Conservation (phyloP, 2,329 filamentous ascomycete species). For the Clarireedia sp. region DNA sequence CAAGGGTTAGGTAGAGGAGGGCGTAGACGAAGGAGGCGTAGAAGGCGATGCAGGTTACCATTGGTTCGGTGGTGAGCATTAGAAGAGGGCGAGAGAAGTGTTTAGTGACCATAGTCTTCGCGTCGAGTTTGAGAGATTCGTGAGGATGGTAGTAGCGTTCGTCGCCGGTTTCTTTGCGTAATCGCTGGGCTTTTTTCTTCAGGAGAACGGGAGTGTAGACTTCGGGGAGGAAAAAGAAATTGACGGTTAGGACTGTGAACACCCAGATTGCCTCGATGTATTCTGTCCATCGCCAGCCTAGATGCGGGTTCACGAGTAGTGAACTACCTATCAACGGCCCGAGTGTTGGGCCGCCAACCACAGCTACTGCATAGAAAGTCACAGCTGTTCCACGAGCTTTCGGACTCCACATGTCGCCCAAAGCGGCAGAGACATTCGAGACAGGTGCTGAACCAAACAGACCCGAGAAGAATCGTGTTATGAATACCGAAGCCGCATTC, state of each 20-base stretch:
- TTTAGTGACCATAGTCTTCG: conserved; percentile 25
- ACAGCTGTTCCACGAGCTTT: conserved; percentile 48
- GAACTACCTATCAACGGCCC: conserved; percentile 32
- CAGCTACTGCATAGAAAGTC: conserved; percentile 50
- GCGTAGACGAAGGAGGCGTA: conserved; percentile 68
- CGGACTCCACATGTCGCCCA: conserved; percentile 52
- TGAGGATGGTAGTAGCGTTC: conserved; percentile 20
- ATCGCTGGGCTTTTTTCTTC: conserved; percentile 23
- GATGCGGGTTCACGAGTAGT: conserved; percentile 29
- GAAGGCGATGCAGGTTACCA: conserved; percentile 56
- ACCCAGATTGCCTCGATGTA: conserved; percentile 36
- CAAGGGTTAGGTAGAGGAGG: conserved; percentile 55
- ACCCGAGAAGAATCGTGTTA: conserved; percentile 60
- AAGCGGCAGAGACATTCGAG: conserved; percentile 53
- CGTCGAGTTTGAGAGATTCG: conserved; percentile 21
- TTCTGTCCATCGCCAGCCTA: conserved; percentile 32
- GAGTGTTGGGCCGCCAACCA: conserved; percentile 10
- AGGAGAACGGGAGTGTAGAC: conserved; percentile 41
- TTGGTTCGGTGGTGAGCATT: conserved; percentile 50
- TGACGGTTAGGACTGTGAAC: conserved; percentile 34
- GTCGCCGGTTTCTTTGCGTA: conserved; percentile 30
- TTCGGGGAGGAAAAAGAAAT: conserved; percentile 36
- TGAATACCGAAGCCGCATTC: conserved; percentile 51
- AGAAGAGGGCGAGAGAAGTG: conserved; percentile 29
- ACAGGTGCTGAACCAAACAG: conserved; percentile 54